phyloP scores from a whole-genome alignment of 2,329 filamentous ascomycete species.

The Diplodia sapinea region DNA sequence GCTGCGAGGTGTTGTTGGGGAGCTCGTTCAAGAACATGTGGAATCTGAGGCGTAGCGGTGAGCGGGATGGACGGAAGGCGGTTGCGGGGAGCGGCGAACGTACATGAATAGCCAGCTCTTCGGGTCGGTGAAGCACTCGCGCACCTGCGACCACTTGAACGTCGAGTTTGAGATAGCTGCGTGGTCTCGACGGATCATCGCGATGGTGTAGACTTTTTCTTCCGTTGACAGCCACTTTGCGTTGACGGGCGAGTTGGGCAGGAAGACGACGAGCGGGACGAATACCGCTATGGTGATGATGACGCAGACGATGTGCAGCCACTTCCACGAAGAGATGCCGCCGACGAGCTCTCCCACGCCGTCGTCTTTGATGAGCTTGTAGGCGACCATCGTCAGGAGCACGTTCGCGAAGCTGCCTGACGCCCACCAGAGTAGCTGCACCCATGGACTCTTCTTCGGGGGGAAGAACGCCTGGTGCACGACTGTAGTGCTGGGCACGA shows the following conservation, averaged over 20 bases:
- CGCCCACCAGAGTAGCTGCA: slow-evolving; percentile 1
- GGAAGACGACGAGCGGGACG: neutral
- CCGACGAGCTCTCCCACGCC: neutral
- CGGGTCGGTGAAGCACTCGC: slow-evolving; percentile 63
- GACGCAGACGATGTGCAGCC: slow-evolving; percentile 1
- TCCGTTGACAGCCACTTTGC: neutral
- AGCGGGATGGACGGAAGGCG: neutral
- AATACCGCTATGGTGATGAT: neutral
- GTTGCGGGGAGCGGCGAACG: neutral
- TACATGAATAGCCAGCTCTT: slow-evolving; percentile 55
- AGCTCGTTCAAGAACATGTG: slow-evolving; percentile 13
- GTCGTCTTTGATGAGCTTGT: slow-evolving; percentile 12
- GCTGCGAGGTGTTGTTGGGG: slow-evolving; percentile 7
- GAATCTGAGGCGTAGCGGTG: neutral
- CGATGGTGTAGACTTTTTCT: neutral
- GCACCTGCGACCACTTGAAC: slow-evolving; percentile 70
- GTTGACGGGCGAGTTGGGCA: neutral
- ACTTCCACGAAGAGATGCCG: slow-evolving; percentile 5
- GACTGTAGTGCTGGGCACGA: neutral
- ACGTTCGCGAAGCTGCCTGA: slow-evolving; percentile 5
- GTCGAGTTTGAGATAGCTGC: slow-evolving; percentile 70
- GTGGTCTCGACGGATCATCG: slow-evolving; percentile 1
- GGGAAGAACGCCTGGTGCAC: slow-evolving; percentile 8
- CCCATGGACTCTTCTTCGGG: neutral
- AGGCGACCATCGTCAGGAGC: slow-evolving; percentile 1